phyloP scores from a whole-genome alignment of 805 yeast genomes.

The Metschnikowia peoriensis region DNA sequence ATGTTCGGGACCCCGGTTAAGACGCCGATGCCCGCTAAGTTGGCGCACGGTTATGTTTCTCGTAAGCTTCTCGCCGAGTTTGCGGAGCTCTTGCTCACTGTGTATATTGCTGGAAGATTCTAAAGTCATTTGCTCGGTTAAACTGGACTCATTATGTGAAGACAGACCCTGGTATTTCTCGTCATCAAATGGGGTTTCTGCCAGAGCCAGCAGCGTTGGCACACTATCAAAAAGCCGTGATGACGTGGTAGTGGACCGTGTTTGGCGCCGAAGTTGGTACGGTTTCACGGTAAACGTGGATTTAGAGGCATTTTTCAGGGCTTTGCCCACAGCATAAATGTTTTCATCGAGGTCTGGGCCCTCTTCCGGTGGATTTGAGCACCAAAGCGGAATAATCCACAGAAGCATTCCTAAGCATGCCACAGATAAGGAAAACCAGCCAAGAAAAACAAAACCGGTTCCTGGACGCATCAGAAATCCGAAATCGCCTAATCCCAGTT shows the following conservation, averaged over 20 bases:
- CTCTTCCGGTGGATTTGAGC: slow-evolving; percentile 43
- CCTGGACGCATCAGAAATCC: slow-evolving; percentile 49
- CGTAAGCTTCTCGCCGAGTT: slow-evolving; percentile 37
- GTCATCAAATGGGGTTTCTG: slow-evolving; percentile 14
- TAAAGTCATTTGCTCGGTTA: background rate
- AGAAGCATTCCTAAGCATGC: slow-evolving; percentile 26
- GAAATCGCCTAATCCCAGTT: slow-evolving; percentile 35
- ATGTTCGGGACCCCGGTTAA: slow-evolving; percentile 1
- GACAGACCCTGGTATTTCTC: background rate
- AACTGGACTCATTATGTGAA: background rate
- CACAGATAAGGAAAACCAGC: slow-evolving; percentile 36
- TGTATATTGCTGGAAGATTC: slow-evolving; percentile 2
- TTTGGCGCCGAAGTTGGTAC: slow-evolving; percentile 2
- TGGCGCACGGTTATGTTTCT: slow-evolving; percentile 32
- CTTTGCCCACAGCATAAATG: background rate
- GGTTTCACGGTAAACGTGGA: slow-evolving; percentile 4
- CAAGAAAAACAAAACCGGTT: slow-evolving; percentile 35
- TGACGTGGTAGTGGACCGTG: background rate
- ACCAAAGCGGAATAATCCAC: slow-evolving; percentile 47
- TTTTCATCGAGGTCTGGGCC: background rate
- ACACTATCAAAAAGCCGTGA: slow-evolving; percentile 16
- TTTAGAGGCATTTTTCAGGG: background rate
- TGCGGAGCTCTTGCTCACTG: slow-evolving; percentile 27
- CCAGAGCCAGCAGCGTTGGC: slow-evolving; percentile 15
- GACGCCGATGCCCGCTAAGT: slow-evolving; percentile 2